Base-by-base conservation (phyloP, 148 eudicot genomes). In the Rhododendron simsii region DNA sequence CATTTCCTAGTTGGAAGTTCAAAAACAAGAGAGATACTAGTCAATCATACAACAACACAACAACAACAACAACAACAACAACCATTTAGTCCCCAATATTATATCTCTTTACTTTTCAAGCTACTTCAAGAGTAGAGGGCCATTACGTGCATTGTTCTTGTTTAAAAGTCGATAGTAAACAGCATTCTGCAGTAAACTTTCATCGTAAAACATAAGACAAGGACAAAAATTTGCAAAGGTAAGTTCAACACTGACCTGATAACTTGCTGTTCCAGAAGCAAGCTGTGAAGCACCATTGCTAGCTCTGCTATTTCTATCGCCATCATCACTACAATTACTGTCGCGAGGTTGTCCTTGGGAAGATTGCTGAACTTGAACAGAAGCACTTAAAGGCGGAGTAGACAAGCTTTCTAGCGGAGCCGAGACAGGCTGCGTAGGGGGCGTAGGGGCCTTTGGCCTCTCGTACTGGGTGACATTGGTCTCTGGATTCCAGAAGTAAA, bases 401-500 rank as follows among this genome's bases (percentile, higher is more conserved):
- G 91, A 80, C 16, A 88, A 88, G 78, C 89, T 90, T 89, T 83
- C 67, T 9, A 88, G 63, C 20, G 90, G 83, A 51, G 74, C 79
- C 5, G 93, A 83, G 39, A 80, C 88, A 13, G 77, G 86, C 53
- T 84, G 77, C 11, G 91, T 44, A 51, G 92, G 51, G n/a, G 92
- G 77, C 11, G 91, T 44, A 57, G 92, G 51, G n/a, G 92, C 89
- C 84, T 63, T 90, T 65, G 99, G 99, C 89, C 87, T 94, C 92
- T 95, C 95, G 88, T 97, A 97, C 86, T 97, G 99, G 16, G 99
- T 97, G 41, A 93, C 92, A 90, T 97, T 97, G 79, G 99, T 97
- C 88, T 90, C 99, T 13, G 96, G 99, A 82, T 97, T 97, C 99
- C 99, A 97, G 78, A 90, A 97, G 93, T 97, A 97, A 86, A 95